phyloP scores from a whole-genome alignment of 805 yeast genomes.

The Starmera pachycereana region DNA sequence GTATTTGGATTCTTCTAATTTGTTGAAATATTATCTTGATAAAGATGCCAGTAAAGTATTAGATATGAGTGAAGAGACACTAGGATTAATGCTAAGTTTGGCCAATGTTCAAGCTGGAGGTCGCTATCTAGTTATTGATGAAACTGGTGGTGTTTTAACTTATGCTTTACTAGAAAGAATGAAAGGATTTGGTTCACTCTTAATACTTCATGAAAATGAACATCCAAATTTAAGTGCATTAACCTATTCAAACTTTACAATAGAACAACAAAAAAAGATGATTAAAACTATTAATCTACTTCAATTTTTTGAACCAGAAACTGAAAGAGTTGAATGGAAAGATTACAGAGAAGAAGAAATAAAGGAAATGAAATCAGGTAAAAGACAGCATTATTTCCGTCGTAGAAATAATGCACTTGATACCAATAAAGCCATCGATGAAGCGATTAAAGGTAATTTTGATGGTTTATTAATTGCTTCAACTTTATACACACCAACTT shows the following conservation, averaged over 20 bases:
- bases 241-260: conserved; percentile 54
- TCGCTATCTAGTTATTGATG: conserved; percentile 78
- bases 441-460: conserved; percentile 42
- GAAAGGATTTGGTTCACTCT: conserved; percentile 60
- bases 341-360: conserved; percentile 42
- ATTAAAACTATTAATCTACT: conserved; percentile 65
- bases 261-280: conserved; percentile 39
- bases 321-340: conserved; percentile 33
- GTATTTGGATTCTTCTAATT: conserved; percentile 56
- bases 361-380: conserved; percentile 43
- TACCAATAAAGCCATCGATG: conserved; percentile 33
- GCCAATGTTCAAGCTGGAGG: conserved; percentile 90
- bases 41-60: conserved; percentile 56
- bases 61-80: conserved; percentile 77
- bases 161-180: conserved; percentile 85
- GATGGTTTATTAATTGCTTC: conserved; percentile 72
- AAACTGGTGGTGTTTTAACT: conserved; percentile 85
- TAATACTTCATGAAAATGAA: conserved; percentile 84
- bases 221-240: conserved; percentile 75
- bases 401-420: conserved; percentile 48
- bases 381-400: conserved; percentile 57
- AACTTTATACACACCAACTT: conserved; percentile 56
- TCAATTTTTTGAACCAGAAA: conserved; percentile 75
- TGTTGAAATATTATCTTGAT: conserved; percentile 65
- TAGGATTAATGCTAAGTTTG: conserved; percentile 67